Conservation (phyloP, 75 land plant species). For the Ceratopteris richardii region DNA sequence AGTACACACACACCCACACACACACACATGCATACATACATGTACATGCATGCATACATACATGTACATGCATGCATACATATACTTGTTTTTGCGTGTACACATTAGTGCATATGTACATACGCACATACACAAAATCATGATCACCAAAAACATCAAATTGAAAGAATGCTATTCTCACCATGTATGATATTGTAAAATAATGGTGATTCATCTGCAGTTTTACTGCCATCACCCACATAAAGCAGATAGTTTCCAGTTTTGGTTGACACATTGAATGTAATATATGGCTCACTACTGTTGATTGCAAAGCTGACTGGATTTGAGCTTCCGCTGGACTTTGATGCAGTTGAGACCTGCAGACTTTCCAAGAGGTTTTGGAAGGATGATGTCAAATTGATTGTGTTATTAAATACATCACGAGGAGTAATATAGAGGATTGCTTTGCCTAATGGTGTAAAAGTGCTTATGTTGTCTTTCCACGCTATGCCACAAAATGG, state of each 20-base stretch:
- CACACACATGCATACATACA: no score
- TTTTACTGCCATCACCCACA: background rate
- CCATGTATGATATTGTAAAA: background rate
- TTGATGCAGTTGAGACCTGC: background rate
- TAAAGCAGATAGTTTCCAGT: background rate
- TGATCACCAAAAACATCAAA: no score
- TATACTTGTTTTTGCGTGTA: no score
- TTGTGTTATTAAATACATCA: background rate
- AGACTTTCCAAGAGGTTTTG: background rate
- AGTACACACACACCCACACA: no score
- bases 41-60: no score
- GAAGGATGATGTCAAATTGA: background rate
- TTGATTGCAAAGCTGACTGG: background rate
- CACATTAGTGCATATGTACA: no score
- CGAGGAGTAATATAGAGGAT: background rate
- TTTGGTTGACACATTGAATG: background rate
- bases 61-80: no score
- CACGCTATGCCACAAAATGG: background rate
- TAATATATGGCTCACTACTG: background rate
- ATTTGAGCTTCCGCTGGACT: background rate
- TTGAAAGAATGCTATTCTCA: no score
- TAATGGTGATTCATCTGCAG: background rate
- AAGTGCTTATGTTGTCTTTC: background rate
- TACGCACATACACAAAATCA: no score
- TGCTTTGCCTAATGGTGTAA: background rate